Evolutionary conservation across 305 asterid species (phyloP).

Genomic region (Solanum chacoense): DNA sequence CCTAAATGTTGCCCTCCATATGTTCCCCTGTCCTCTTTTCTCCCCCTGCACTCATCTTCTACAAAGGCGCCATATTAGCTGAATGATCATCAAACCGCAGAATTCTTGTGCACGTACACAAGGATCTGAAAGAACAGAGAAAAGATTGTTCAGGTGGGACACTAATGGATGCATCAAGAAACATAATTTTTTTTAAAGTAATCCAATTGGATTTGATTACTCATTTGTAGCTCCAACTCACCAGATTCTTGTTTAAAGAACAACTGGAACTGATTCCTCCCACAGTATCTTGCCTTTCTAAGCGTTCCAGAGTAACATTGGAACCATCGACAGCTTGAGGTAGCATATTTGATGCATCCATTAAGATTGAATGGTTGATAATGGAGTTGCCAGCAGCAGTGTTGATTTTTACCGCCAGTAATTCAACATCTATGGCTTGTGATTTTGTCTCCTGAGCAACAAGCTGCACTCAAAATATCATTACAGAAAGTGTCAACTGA

Average conservation of each 20-base stretch:
- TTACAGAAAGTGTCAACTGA: not conserved
- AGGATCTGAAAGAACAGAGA: not conserved
- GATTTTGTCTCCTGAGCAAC: constrained; percentile 15
- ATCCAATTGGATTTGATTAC: not conserved
- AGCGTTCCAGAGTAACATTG: constrained; percentile 1
- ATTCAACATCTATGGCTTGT: constrained; percentile 12
- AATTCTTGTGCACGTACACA: not conserved
- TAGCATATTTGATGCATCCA: not conserved
- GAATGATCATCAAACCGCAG: not conserved
- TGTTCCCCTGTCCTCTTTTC: not conserved
- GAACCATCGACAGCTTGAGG: not conserved
- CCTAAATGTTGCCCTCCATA: not conserved
- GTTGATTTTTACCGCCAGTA: constrained; percentile 6
- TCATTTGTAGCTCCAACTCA: constrained; percentile 3
- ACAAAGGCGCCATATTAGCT: not conserved
- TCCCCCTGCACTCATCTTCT: not conserved
- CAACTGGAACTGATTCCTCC: constrained; percentile 3
- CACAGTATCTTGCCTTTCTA: constrained; percentile 14
- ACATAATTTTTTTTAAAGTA: not conserved
- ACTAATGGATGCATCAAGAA: not conserved
- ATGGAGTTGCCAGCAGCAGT: not conserved
- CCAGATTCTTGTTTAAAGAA: constrained; percentile 2
- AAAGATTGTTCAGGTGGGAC: not conserved
- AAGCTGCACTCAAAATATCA: constrained; percentile 2
- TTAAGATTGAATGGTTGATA: not conserved